These are phyloP conservation scores for Trifolium fragiferum DNA, from an alignment of 306 rosid genomes.

Conservation along the genomic window DNA sequence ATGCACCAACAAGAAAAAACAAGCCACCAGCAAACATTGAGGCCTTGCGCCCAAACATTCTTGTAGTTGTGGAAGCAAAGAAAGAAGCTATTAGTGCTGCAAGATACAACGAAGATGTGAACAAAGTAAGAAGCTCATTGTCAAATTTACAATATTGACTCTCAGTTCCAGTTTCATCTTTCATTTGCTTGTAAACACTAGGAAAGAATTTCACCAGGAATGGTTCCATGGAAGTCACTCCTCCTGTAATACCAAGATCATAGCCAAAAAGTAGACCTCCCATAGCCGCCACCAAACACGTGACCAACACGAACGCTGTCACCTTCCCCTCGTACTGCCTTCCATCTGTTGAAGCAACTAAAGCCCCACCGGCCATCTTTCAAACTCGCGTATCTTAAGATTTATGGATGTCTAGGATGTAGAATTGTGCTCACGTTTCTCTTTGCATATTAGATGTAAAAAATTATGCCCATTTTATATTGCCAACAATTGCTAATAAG, in stretches of 20 bases:
- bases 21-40: too few relatives aligned
- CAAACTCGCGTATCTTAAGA: background rate
- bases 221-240: constrained; percentile 7
- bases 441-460: background rate
- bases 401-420: background rate
- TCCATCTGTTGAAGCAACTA: background rate
- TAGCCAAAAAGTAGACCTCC: constrained; percentile 33
- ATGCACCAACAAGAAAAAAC: too few relatives aligned
- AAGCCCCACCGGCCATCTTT: constrained; percentile 32
- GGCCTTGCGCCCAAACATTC: too few relatives aligned
- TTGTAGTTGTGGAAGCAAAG: too few relatives aligned
- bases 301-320: constrained; percentile 25
- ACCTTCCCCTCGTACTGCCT: constrained; percentile 26
- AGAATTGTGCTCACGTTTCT: background rate
- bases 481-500: background rate
- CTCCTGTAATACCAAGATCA: background rate
- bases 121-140: too few relatives aligned
- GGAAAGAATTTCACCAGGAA: constrained; percentile 1
- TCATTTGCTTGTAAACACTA: constrained; percentile 7
- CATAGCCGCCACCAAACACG: constrained; percentile 39
- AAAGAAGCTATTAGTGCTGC: too few relatives aligned
- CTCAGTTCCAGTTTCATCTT: too few relatives aligned
- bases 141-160: too few relatives aligned
- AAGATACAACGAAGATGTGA: too few relatives aligned
- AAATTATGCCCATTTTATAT: background rate